These are phyloP conservation scores for Diutina scorzettiae DNA, from an alignment of 1,139 yeast genomes.

Conservation along the genomic window DNA sequence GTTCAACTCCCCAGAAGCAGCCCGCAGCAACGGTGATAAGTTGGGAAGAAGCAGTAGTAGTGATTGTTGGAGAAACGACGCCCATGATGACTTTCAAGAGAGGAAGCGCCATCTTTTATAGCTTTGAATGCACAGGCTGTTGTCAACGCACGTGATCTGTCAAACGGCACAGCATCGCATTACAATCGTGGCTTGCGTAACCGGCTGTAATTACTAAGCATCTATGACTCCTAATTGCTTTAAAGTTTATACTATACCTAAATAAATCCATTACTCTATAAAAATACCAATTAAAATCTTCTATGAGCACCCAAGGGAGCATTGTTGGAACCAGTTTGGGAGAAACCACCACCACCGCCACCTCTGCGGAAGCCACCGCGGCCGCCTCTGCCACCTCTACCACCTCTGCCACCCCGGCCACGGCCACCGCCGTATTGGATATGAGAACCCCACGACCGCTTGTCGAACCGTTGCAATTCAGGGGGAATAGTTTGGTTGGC, in stretches of 20 bases:
- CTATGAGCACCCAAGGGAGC: conserved; percentile 16
- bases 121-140: too few relatives aligned
- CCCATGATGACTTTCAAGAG: conserved; percentile 9
- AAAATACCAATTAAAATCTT: conserved; percentile 12
- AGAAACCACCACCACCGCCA: conserved; percentile 30
- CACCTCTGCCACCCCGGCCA: conserved; percentile 29
- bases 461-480: conserved; percentile 45
- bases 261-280: conserved; percentile 4
- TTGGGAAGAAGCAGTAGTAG: conserved; percentile 28
- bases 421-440: conserved; percentile 46
- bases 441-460: conserved; percentile 41
- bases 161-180: too few relatives aligned
- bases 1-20: conserved; percentile 95
- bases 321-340: conserved; percentile 16
- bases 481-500: conserved; percentile 84
- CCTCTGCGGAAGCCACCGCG: conserved; percentile 35
- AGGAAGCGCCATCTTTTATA: too few relatives aligned
- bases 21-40: conserved; percentile 64
- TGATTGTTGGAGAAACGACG: conserved; percentile 25
- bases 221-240: too few relatives aligned
- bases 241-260: too few relatives aligned
- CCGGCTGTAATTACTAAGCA: too few relatives aligned
- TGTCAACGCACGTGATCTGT: too few relatives aligned
- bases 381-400: conserved; percentile 21
- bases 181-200: too few relatives aligned